Percentiles rank a stretch among this genome's conserved stretches.
Conservation (phyloP, 192 early-diverging fungal species). For the Podila epigama region DNA sequence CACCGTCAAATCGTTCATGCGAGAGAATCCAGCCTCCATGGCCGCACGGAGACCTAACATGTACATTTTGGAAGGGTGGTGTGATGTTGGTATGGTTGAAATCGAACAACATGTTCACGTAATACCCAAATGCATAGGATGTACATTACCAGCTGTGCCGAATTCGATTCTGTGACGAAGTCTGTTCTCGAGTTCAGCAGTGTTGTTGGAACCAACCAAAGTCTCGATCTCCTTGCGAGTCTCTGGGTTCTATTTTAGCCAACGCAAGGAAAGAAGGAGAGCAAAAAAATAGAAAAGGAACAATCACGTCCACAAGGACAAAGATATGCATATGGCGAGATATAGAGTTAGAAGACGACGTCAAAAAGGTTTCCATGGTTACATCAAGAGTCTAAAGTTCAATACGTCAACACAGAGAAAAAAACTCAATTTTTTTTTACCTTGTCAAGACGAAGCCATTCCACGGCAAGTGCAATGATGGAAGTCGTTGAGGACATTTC, state of each 20-base stretch:
- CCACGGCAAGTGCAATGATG: constrained; percentile 54
- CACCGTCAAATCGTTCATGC: constrained; percentile 94
- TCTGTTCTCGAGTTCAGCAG: constrained; percentile 58
- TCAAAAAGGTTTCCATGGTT: no score
- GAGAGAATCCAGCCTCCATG: constrained; percentile 94
- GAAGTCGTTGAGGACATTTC: constrained; percentile 18
- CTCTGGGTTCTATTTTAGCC: constrained; percentile 63
- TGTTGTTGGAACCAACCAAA: constrained; percentile 56
- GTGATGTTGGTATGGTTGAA: not conserved
- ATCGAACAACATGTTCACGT: not conserved
- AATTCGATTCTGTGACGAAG: constrained; percentile 77
- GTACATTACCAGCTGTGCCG: constrained; percentile 76
- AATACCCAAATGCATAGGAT: not conserved
- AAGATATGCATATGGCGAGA: no score
- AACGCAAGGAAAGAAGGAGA: not conserved
- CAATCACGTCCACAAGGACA: no score
- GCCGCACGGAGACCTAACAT: constrained; percentile 79
- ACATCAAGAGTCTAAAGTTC: no score
- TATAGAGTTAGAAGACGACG: not conserved
- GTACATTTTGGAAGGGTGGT: not conserved
- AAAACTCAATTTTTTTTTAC: constrained; percentile 17
- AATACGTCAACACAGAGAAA: not conserved
- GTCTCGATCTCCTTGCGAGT: constrained; percentile 66
- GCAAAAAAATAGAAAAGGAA: not conserved
- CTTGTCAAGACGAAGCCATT: constrained; percentile 66